A percentile compares a stretch with the other conserved stretches of the same genome.
phyloP scores from a whole-genome alignment of 768 basidiomycete species.

The Xanthoconium purpureum region DNA sequence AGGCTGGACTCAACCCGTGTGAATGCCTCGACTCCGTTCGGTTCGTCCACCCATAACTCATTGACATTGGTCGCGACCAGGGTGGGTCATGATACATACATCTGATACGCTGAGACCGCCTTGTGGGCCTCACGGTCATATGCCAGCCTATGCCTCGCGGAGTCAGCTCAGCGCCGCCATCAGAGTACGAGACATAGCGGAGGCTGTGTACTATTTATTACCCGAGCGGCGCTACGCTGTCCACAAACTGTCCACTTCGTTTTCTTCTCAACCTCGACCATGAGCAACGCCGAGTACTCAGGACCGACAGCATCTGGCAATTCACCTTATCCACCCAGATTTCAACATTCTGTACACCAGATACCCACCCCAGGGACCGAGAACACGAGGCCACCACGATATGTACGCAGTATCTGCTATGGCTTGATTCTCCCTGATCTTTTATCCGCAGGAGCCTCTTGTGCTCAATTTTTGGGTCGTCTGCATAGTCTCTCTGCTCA shows the following conservation, averaged over 20 bases:
- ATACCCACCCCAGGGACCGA: conserved; percentile 44
- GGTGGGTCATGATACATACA: no score
- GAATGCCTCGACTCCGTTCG: no score
- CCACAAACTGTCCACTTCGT: neutral
- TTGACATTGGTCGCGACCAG: no score
- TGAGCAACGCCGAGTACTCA: conserved; percentile 1
- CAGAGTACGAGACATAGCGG: neutral
- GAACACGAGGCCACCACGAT: conserved; percentile 37
- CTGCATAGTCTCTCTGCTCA: conserved; percentile 38
- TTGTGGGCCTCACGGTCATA: no score
- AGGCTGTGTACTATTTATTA: conserved; percentile 1
- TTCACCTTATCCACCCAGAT: conserved; percentile 32
- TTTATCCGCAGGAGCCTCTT: conserved; percentile 26
- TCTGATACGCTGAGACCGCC: no score
- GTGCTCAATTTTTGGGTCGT: conserved; percentile 39
- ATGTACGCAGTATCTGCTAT: conserved; percentile 33
- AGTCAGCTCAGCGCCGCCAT: neutral
- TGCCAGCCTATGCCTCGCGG: neutral
- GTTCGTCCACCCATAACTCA: no score
- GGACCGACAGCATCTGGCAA: neutral
- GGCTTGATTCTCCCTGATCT: neutral
- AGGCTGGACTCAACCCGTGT: no score
- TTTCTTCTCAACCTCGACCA: neutral
- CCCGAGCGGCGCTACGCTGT: neutral
- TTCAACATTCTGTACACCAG: conserved; percentile 44